phyloP scores from a whole-genome alignment of 2,329 filamentous ascomycete species.

The Paramyrothecium roridum region DNA sequence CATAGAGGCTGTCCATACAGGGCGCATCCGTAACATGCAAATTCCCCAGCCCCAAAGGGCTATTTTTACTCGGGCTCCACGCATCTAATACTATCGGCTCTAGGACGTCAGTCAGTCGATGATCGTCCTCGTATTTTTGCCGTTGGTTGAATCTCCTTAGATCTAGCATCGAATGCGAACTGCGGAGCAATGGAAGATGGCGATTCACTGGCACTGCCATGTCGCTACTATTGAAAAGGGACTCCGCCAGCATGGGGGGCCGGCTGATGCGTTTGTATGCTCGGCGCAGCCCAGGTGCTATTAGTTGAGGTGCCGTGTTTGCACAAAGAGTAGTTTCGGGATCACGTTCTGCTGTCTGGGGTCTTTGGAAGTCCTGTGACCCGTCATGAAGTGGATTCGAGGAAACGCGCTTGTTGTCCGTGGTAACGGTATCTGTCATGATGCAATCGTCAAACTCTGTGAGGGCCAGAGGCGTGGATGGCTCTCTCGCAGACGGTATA shows the following conservation, averaged over 20 bases:
- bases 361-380: neutral
- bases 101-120: neutral
- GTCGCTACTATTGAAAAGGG: neutral
- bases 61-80: neutral
- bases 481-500: neutral
- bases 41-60: neutral
- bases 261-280: neutral
- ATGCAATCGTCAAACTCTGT: neutral
- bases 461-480: neutral
- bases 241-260: neutral
- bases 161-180: neutral
- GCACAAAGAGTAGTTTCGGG: neutral
- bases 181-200: neutral
- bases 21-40: neutral
- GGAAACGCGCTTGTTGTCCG: neutral
- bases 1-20: neutral
- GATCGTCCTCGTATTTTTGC: neutral
- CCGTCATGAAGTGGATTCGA: neutral
- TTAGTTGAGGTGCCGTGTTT: neutral
- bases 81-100: neutral
- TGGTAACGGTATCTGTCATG: neutral
- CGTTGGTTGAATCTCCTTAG: neutral
- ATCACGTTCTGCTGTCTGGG: neutral
- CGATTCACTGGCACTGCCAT: neutral
- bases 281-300: neutral